Base-by-base conservation (phyloP, 257 asterid species). In the Lithospermum erythrorhizon region DNA sequence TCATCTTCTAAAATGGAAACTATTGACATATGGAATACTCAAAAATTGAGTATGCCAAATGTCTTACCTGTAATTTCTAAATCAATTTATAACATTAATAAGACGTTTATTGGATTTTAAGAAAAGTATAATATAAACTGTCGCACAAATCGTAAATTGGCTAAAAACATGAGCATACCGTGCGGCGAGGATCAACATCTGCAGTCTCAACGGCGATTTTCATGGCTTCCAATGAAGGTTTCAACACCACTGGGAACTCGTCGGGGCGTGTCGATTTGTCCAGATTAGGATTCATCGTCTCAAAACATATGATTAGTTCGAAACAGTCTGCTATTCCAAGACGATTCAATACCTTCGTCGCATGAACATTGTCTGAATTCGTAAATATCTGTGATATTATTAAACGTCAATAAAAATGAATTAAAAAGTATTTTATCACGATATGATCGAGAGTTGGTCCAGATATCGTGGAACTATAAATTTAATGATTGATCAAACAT, bases 221-320 rank as follows among this genome's bases (percentile, higher is more conserved):
- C 82, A 90, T 76, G 11, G 96, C 96, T 69, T 83, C 83, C 64
- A 78, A 54, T 9, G 96, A 80, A 22, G 97, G 97, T 66, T 87
- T 90, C 62, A 90, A 47, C 24, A 90, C 83, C 16, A 90, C 96
- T 0, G 95, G 95, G 59, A 75, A 77, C 55, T 88, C 95, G 1
- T 76, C 79, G 1, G 89, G 75, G 24, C 82, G 63, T 6, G 70
- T 59, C 1, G 85, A 61, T 35, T 62, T 67, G 24, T 68, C 69
- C 62, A 87, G 59, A 35, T 85, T 70, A 3, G 90, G 86, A 49
- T 90, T 90, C 88, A 90, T 87, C 13, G 94, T 90, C 67, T 90
- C 97, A 75, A 90, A 90, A 70, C 95, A 87, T 16, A 87, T 79
- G 19, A 90, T 79, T 49, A 70, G 70, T 58, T 90, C 96, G 74